These are phyloP conservation scores for Eucalyptus melliodora DNA, from an alignment of 345 rosid species.

Conservation along the genomic window DNA sequence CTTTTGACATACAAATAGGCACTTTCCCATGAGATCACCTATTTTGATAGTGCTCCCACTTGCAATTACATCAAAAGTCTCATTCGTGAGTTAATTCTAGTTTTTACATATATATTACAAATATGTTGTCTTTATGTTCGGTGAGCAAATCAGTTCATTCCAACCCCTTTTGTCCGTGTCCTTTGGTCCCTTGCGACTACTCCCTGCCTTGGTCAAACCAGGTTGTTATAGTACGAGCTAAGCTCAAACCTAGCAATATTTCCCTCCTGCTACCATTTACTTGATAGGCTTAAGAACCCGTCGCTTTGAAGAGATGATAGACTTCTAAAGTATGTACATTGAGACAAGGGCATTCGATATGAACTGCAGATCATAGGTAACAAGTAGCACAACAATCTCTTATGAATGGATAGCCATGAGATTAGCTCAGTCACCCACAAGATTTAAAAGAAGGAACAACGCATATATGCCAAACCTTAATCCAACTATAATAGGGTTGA, in stretches of 20 bases:
- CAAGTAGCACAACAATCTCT: not conserved
- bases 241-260: not conserved
- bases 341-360: not conserved
- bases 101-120: no score
- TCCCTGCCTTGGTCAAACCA: rapidly evolving
- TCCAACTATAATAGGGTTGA: not conserved
- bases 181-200: no score
- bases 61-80: no score
- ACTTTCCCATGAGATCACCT: no score
- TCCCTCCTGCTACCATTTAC: not conserved
- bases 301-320: not conserved
- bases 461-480: not conserved
- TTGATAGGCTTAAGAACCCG: not conserved
- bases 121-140: rapidly evolving
- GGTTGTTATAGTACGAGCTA: no score
- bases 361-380: not conserved
- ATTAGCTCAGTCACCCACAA: not conserved
- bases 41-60: no score
- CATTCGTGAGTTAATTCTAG: no score
- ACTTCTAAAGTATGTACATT: not conserved
- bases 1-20: no score
- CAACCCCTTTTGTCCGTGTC: no score
- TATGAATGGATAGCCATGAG: not conserved
- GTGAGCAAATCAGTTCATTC: no score
- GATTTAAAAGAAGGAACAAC: not conserved